Evolutionary conservation across 805 yeast species (phyloP).

Genomic region (Yarrowia bubula): DNA sequence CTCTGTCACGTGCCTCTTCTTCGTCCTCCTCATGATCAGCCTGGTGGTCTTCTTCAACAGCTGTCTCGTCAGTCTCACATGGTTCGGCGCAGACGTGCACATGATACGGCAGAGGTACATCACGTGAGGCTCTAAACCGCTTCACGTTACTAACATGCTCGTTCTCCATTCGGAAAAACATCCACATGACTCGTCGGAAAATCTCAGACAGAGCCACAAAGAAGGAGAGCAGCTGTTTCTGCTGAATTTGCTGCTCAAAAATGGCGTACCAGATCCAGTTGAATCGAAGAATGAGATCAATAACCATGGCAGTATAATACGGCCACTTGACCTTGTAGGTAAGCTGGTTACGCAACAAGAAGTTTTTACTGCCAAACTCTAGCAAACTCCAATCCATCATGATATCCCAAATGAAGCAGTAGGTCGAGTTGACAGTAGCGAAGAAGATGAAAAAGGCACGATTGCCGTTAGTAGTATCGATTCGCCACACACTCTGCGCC

Average conservation of each 20-base stretch:
- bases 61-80: constrained; percentile 5
- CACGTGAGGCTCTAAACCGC: constrained; percentile 82
- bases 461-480: constrained; percentile 46
- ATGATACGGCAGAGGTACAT: constrained; percentile 79
- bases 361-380: constrained; percentile 59
- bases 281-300: constrained; percentile 73
- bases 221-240: constrained; percentile 84
- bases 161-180: constrained; percentile 89
- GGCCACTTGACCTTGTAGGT: constrained; percentile 57
- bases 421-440: constrained; percentile 70
- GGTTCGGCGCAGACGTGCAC: constrained; percentile 37
- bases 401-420: constrained; percentile 80
- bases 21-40: not conserved
- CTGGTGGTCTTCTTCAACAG: not conserved
- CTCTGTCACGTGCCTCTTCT: not conserved
- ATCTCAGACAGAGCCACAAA: constrained; percentile 79
- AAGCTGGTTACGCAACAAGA: constrained; percentile 66
- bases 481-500: constrained; percentile 74
- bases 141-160: constrained; percentile 92
- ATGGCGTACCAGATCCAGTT: constrained; percentile 91
- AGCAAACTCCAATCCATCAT: constrained; percentile 94
- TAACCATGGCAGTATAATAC: constrained; percentile 71
- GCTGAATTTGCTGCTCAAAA: constrained; percentile 73
- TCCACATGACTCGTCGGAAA: constrained; percentile 82
- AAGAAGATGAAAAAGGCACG: constrained; percentile 66